These are phyloP conservation scores for Nakaseomyces uthaithaninus DNA, from an alignment of 1,139 yeast genomes.

Conservation along the genomic window DNA sequence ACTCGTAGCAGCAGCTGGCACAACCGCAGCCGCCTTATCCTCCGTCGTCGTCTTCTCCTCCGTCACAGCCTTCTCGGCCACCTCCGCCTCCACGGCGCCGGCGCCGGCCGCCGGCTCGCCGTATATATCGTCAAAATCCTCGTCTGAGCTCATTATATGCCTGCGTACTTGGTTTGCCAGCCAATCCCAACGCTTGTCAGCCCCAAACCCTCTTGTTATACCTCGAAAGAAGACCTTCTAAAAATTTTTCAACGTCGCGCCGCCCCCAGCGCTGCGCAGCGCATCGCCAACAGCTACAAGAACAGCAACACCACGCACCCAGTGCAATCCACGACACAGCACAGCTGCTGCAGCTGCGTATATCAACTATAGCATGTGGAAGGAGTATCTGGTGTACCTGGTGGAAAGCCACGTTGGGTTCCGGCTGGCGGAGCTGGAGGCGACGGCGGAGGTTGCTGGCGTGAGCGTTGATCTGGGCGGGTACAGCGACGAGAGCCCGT, in stretches of 20 bases:
- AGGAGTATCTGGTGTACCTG: constrained; percentile 60
- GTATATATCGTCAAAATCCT: constrained; percentile 78
- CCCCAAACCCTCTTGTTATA: not conserved
- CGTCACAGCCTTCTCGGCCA: constrained; percentile 9
- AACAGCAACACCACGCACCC: not conserved
- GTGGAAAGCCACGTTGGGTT: constrained; percentile 81
- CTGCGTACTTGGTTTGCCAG: no score
- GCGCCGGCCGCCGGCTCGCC: constrained; percentile 23
- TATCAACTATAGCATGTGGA: not conserved
- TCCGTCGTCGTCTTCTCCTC: constrained; percentile 12
- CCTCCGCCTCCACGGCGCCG: constrained; percentile 11
- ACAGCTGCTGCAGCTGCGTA: not conserved
- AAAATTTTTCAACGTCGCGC: constrained; percentile 5
- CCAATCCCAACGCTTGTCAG: no score
- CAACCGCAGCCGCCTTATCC: constrained; percentile 10
- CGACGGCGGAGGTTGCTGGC: constrained; percentile 59
- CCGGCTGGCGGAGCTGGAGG: constrained; percentile 73
- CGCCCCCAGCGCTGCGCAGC: no score
- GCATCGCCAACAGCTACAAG: no score
- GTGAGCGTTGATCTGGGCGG: constrained; percentile 51
- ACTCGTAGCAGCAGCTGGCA: constrained; percentile 17
- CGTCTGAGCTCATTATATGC: constrained; percentile 51
- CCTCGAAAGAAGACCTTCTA: no score
- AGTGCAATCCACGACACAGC: not conserved
- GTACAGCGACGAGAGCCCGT: constrained; percentile 60